Evolutionary conservation across 2,329 filamentous ascomycete species (phyloP).

Genomic region (Pseudogymnoascus sp.): DNA sequence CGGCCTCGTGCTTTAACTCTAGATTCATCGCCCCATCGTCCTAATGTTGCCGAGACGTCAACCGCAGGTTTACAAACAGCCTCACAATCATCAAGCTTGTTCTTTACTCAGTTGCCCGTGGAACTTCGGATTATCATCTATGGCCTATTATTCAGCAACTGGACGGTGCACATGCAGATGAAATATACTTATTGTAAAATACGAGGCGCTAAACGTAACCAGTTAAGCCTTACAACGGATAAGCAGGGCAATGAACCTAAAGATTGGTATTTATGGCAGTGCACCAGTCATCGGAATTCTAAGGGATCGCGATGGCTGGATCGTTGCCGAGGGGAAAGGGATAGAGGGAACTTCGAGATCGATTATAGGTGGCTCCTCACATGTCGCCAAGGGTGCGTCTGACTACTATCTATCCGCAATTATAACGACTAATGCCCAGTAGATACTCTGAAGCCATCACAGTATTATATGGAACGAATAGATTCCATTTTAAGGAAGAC

Average conservation of each 20-base stretch:
- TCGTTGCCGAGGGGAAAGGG: not conserved
- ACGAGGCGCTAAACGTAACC: not conserved
- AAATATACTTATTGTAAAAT: not conserved
- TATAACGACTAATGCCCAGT: not conserved
- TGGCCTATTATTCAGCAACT: not conserved
- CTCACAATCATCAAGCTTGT: not conserved
- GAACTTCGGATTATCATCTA: not conserved
- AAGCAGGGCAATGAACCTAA: too few species aligned
- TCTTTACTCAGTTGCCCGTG: not conserved
- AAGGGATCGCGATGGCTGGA: not conserved
- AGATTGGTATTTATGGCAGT: not conserved
- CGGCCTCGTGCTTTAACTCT: not conserved
- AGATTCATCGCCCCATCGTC: not conserved
- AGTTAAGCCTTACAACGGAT: not conserved
- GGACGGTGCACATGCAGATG: not conserved
- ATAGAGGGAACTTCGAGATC: not conserved
- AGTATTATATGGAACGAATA: not conserved
- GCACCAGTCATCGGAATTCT: not conserved
- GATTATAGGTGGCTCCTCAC: not conserved
- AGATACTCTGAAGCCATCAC: not conserved
- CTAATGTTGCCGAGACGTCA: not conserved
- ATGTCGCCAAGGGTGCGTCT: not conserved
- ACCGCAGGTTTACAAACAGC: not conserved
- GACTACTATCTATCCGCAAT: not conserved
- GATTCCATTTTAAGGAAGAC: not conserved